Conservation (phyloP, 2,329 filamentous ascomycete species). For the Fusarium globosum region DNA sequence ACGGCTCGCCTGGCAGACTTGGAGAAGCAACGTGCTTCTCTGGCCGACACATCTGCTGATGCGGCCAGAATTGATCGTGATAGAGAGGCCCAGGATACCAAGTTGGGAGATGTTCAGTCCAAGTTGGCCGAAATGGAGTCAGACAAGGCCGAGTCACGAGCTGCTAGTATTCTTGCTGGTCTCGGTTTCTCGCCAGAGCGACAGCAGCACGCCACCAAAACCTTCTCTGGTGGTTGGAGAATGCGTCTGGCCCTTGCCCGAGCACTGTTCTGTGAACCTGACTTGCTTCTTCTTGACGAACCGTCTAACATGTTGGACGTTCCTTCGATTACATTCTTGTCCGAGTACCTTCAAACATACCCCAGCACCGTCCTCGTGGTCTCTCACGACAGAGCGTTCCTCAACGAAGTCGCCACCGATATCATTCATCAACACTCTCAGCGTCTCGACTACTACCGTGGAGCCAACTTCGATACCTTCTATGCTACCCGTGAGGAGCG, state of each 20-base stretch:
- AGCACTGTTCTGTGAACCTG: conserved; percentile 97
- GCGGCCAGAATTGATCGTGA: conserved; percentile 86
- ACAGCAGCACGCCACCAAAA: conserved; percentile 93
- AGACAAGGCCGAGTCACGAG: conserved; percentile 95
- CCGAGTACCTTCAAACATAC: conserved; percentile 93
- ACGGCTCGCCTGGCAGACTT: conserved; percentile 78
- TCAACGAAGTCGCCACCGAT: conserved; percentile 99
- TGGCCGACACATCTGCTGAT: conserved; percentile 94
- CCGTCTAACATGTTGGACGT: conserved; percentile 99
- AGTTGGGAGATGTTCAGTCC: conserved; percentile 87
- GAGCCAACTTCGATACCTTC: conserved; percentile 96
- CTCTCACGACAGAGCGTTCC: conserved; percentile 97
- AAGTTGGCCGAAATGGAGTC: conserved; percentile 99
- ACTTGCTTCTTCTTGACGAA: conserved; percentile 95
- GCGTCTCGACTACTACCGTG: conserved; percentile 97
- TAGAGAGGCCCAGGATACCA: conserved; percentile 89
- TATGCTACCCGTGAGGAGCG: conserved; percentile 98
- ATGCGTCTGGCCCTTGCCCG: conserved; percentile 96
- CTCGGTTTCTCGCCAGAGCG: conserved; percentile 95
- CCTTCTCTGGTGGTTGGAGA: conserved; percentile 99
- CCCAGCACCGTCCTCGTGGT: conserved; percentile 96
- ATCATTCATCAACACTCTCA: conserved; percentile 99
- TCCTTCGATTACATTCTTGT: conserved; percentile 98
- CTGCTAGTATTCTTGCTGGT: conserved; percentile 95
- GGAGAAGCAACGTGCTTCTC: conserved; percentile 78